These are phyloP conservation scores for Calocybe indica DNA, from an alignment of 768 basidiomycete genomes.

Conservation along the genomic window DNA sequence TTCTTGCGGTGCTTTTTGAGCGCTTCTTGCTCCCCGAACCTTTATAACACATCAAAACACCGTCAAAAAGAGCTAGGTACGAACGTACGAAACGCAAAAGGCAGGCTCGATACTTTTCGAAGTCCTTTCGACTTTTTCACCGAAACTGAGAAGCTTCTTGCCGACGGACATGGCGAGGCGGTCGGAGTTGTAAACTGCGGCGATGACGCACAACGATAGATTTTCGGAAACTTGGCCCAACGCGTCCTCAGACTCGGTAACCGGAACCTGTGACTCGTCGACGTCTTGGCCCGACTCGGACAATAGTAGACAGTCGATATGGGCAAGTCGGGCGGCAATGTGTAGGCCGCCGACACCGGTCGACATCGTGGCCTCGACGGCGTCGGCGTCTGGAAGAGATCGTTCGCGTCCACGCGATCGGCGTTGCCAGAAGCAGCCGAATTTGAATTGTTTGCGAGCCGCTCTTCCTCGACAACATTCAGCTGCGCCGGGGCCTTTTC, in stretches of 20 bases:
- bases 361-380: no score
- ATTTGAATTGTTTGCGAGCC: no score
- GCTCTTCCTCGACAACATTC: no score
- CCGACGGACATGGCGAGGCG: no score
- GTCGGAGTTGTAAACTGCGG: constrained; percentile 16
- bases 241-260: constrained; percentile 18
- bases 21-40: constrained; percentile 27
- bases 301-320: no score
- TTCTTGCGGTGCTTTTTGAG: constrained; percentile 28
- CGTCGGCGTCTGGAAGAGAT: no score
- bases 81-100: neutral
- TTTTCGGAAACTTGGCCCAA: constrained; percentile 19
- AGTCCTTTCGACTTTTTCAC: constrained; percentile 4
- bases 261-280: constrained; percentile 10
- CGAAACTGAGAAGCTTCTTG: neutral
- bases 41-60: constrained; percentile 4
- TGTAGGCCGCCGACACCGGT: no score
- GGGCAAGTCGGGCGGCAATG: no score
- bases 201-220: constrained; percentile 19
- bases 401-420: no score
- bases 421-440: no score
- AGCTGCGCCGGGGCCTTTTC: no score
- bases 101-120: neutral
- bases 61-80: constrained; percentile 2
- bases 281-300: no score